phyloP scores from a whole-genome alignment of 805 yeast genomes.

The Wickerhamomyces queroliae region DNA sequence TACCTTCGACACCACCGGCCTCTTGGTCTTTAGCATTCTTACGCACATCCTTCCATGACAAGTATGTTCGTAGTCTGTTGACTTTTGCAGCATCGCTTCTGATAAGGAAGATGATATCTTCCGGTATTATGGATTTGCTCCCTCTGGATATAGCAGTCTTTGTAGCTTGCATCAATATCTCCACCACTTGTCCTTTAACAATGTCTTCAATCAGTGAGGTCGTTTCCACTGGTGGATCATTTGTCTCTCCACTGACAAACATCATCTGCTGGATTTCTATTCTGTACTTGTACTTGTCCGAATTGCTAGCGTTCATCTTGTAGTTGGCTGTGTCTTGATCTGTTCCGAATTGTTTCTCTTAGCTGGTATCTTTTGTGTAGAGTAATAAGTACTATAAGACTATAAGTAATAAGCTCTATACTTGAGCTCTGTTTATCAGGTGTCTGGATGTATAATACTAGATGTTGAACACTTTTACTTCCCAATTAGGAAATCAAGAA shows the following conservation, averaged over 20 bases:
- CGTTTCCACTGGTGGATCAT: conserved; percentile 90
- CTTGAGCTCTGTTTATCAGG: too few relatives aligned
- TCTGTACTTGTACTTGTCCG: conserved; percentile 64
- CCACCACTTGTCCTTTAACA: conserved; percentile 91
- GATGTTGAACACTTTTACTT: too few relatives aligned
- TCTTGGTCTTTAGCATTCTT: conserved; percentile 70
- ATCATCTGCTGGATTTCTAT: conserved; percentile 97
- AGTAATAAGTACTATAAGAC: too few relatives aligned
- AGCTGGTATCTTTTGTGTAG: neutral
- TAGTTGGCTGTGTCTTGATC: neutral
- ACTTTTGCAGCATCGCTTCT: conserved; percentile 94
- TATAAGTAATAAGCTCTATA: too few relatives aligned
- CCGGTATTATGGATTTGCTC: conserved; percentile 79
- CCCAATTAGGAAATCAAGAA: too few relatives aligned
- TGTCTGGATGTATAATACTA: too few relatives aligned
- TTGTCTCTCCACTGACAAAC: conserved; percentile 95
- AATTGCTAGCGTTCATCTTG: conserved; percentile 19
- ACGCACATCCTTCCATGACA: conserved; percentile 96
- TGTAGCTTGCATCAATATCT: conserved; percentile 70
- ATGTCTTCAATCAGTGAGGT: conserved; percentile 93
- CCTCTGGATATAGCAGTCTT: conserved; percentile 76
- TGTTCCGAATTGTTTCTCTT: too few relatives aligned
- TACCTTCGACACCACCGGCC: conserved; percentile 51
- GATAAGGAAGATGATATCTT: conserved; percentile 88
- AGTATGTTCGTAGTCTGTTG: conserved; percentile 79